phyloP scores from a whole-genome alignment of 2,329 filamentous ascomycete species.

The Fusarium temperatum region DNA sequence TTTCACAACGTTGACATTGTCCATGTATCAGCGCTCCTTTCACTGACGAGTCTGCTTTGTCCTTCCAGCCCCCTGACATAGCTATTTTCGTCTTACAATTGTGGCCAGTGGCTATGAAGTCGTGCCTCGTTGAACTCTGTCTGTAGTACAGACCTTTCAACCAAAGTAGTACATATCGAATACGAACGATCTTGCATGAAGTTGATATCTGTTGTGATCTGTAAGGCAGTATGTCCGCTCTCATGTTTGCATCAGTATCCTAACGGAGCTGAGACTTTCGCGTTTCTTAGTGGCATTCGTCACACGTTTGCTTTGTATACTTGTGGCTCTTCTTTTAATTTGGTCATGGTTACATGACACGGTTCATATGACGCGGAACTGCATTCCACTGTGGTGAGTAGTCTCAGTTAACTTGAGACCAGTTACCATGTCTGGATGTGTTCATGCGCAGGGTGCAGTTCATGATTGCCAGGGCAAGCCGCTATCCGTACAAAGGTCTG shows the following conservation, averaged over 20 bases:
- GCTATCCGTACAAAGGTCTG: not conserved
- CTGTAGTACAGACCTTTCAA: not conserved
- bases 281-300: not conserved
- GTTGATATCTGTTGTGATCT: not conserved
- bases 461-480: not conserved
- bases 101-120: not conserved
- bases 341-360: not conserved
- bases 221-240: not conserved
- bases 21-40: not conserved
- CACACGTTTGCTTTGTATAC: not conserved
- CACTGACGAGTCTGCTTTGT: not conserved
- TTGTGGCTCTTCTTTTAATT: not conserved
- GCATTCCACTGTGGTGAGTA: not conserved
- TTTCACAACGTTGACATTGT: constrained; percentile 1
- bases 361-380: not conserved
- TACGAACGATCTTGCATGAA: constrained; percentile 9
- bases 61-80: not conserved
- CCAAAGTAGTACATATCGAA: not conserved
- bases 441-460: not conserved
- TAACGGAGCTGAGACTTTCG: not conserved
- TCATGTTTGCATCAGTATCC: not conserved
- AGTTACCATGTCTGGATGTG: not conserved
- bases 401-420: not conserved
- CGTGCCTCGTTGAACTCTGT: not conserved
- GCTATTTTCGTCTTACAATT: not conserved